Percentiles rank a stretch among this genome's conserved stretches.
phyloP scores from a whole-genome alignment of 352 stramenopile species.

The Phytopythium boreale region DNA sequence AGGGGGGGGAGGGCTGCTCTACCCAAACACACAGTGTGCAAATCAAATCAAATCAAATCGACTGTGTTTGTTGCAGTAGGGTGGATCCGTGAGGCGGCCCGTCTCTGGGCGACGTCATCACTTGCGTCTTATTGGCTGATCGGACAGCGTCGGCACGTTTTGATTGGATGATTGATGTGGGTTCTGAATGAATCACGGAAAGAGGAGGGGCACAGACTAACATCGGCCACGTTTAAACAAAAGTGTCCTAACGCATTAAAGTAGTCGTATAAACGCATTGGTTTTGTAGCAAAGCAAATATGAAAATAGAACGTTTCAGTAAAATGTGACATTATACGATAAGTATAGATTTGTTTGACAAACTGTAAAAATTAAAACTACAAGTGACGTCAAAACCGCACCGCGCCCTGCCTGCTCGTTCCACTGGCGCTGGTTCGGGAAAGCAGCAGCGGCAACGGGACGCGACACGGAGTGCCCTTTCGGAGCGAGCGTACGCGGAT shows the following conservation, averaged over 20 bases:
- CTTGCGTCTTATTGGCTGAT: conserved; percentile 13
- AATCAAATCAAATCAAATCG: neutral
- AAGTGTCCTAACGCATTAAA: neutral
- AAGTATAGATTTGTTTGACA: neutral
- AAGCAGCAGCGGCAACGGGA: neutral
- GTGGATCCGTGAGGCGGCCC: neutral
- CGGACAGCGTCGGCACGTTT: conserved; percentile 5
- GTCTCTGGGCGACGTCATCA: neutral
- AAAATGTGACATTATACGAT: neutral
- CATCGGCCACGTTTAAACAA: neutral
- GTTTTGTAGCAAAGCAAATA: neutral
- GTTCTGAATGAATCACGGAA: neutral
- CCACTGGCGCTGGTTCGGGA: neutral
- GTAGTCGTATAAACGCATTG: neutral
- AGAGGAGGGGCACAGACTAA: too few relatives aligned
- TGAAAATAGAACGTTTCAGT: neutral
- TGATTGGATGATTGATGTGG: neutral
- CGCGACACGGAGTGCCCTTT: neutral
- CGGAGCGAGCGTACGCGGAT: neutral
- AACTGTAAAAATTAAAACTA: neutral
- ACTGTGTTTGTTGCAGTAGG: neutral
- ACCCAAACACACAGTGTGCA: neutral
- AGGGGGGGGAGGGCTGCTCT: neutral
- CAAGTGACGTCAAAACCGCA: neutral
- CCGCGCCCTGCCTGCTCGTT: too few relatives aligned